phyloP scores from a whole-genome alignment of 2,329 filamentous ascomycete genomes.

The Chaetomiaceae sp. region DNA sequence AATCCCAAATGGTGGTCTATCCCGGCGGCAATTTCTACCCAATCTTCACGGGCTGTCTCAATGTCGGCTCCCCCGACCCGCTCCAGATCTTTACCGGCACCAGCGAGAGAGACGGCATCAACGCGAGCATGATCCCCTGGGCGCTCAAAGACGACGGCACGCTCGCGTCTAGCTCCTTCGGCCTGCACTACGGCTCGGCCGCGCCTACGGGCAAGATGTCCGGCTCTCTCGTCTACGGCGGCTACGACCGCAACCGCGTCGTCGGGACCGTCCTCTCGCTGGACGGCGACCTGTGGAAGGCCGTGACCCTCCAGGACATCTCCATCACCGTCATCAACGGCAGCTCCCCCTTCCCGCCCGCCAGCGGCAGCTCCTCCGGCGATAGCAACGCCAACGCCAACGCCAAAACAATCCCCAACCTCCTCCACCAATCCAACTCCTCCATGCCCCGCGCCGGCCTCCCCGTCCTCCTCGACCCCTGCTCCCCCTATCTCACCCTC shows the following conservation, averaged over 20 bases:
- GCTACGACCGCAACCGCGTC: constrained; percentile 14
- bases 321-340: constrained; percentile 3
- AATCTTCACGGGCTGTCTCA: constrained; percentile 12
- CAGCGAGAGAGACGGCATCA: not conserved
- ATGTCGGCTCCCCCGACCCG: not conserved
- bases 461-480: constrained; percentile 6
- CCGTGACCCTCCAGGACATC: not conserved
- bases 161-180: constrained; percentile 1
- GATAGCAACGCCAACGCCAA: not conserved
- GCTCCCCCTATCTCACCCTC: constrained; percentile 8
- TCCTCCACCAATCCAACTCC: constrained; percentile 1
- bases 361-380: not conserved
- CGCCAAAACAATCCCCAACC: not conserved
- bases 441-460: not conserved
- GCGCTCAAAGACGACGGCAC: not conserved
- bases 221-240: constrained; percentile 8
- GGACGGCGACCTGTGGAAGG: not conserved
- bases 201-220: not conserved
- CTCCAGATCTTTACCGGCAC: not conserved
- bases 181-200: constrained; percentile 5
- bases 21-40: constrained; percentile 4
- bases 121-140: constrained; percentile 10
- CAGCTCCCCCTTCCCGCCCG: not conserved
- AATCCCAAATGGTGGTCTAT: not conserved
- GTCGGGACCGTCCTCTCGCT: not conserved